Evolutionary conservation across 768 basidiomycete genomes (phyloP), one percentile per base, ranked within the genome.

Genomic region (Mycena leptocephala): DNA sequence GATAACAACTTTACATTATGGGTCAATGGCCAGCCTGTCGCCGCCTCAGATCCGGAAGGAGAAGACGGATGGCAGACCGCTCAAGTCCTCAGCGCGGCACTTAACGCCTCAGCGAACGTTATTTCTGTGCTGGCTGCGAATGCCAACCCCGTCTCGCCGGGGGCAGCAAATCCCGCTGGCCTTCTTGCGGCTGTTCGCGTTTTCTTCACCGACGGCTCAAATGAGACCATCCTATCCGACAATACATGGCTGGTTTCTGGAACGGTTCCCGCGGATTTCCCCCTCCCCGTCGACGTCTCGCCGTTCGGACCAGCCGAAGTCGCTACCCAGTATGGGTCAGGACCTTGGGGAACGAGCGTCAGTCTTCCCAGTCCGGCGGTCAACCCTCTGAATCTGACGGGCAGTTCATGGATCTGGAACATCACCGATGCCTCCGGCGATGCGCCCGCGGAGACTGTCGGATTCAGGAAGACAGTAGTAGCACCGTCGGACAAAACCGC

Each of bases 1-100:
- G 77, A 75, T 48, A 78, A 78, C 74, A 69, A 75, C 53, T 78
- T 48, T 35, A 78, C 74, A 0, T 14, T 78, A 20, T 78, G 74
- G 74, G 58, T 69, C 18, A 78, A 78, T 48, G 70, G 61, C 11
- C 77, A 78, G 39, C 65, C 74, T 2, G 51, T 78, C 67, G 77
- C 70, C n/a, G 65, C 58, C n/a, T 43, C 76, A 8, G 66, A 33
- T 6, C n/a, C n/a, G n/a, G 28, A 32, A 35, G 72, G 37, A 1
- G 56, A 18, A n/a, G 3, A 10, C 35, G 53, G 18, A 2, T 78
- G 70, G 66, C 1, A 66, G 69, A 51, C 10, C 53, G 70, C 55
- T 0, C 70, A 75, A 33, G 22, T 70, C 18, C 20, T 75, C 46
- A 59, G 28, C 7, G 70, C 70, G 6, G 58, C 48, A n/a, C 62